Evolutionary conservation across 1,139 yeast species (phyloP).

Genomic region (Casaregolazyma suthepensis): DNA sequence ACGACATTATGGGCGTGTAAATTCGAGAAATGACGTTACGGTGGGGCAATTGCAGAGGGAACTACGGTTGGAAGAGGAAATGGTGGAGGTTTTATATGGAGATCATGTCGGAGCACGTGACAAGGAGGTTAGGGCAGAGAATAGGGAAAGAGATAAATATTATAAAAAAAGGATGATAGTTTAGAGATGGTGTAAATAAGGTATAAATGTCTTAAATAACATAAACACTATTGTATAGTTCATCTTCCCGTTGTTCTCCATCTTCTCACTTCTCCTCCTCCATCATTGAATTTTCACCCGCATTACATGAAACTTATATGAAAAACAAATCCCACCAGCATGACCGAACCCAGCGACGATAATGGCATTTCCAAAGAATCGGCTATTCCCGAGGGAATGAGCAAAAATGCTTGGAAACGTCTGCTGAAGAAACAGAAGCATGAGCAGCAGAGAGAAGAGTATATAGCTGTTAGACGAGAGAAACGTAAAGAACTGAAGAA

Average conservation of each 20-base stretch:
- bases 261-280: not conserved
- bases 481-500: constrained; percentile 32
- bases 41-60: not conserved
- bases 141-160: not conserved
- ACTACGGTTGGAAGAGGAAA: not conserved
- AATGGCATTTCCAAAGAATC: not conserved
- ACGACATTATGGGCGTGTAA: not conserved
- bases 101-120: not conserved
- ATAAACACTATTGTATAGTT: too few species aligned
- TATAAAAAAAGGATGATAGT: too few species aligned
- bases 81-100: not conserved
- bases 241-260: not conserved
- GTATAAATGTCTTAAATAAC: too few species aligned
- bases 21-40: not conserved
- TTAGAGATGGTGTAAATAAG: too few species aligned
- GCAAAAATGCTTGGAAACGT: constrained; percentile 77
- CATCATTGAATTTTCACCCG: not conserved
- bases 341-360: not conserved
- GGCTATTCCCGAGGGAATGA: constrained; percentile 72
- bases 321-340: too few species aligned
- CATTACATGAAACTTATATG: too few species aligned
- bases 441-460: constrained; percentile 58
- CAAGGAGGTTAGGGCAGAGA: not conserved
- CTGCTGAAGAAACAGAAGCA: constrained; percentile 53
- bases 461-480: constrained; percentile 50